phyloP scores from a whole-genome alignment of 2,329 filamentous ascomycete genomes.

The Claviceps spartinae region DNA sequence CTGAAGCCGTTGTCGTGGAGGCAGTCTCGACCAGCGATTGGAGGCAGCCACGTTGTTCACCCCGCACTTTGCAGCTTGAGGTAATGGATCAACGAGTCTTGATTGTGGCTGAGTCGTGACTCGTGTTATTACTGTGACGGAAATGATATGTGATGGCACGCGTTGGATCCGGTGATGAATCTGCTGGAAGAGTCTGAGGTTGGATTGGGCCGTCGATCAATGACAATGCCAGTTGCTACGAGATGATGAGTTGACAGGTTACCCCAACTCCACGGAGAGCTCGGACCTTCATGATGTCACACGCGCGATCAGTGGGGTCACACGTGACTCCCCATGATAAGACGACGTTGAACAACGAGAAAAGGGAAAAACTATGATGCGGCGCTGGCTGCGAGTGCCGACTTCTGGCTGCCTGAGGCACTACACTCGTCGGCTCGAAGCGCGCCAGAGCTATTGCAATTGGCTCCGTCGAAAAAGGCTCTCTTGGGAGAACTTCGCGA shows the following conservation, averaged over 20 bases:
- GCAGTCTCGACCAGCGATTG: constrained; percentile 18
- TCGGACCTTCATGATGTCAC: constrained; percentile 9
- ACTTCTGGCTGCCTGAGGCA: constrained; percentile 15
- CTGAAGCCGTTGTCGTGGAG: constrained; percentile 13
- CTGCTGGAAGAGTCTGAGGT: too few relatives aligned
- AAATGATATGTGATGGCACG: not conserved
- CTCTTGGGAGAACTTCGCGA: constrained; percentile 17
- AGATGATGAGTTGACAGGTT: not conserved
- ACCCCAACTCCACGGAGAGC: not conserved
- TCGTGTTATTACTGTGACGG: constrained; percentile 5
- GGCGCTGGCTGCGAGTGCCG: not conserved
- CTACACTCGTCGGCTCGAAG: constrained; percentile 15
- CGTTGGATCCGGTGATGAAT: too few relatives aligned
- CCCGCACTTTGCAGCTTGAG: constrained; percentile 11
- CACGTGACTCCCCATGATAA: not conserved
- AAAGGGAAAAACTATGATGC: not conserved
- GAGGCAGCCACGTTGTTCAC: constrained; percentile 11
- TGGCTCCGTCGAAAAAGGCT: constrained; percentile 25
- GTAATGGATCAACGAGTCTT: not conserved
- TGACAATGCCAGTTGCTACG: not conserved
- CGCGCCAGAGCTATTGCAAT: constrained; percentile 16
- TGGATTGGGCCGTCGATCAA: not conserved
- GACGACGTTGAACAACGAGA: too few relatives aligned
- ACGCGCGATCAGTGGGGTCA: not conserved
- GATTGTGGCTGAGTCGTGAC: not conserved